phyloP scores from a whole-genome alignment of 352 stramenopile species.

The Pythium aristosporum region DNA sequence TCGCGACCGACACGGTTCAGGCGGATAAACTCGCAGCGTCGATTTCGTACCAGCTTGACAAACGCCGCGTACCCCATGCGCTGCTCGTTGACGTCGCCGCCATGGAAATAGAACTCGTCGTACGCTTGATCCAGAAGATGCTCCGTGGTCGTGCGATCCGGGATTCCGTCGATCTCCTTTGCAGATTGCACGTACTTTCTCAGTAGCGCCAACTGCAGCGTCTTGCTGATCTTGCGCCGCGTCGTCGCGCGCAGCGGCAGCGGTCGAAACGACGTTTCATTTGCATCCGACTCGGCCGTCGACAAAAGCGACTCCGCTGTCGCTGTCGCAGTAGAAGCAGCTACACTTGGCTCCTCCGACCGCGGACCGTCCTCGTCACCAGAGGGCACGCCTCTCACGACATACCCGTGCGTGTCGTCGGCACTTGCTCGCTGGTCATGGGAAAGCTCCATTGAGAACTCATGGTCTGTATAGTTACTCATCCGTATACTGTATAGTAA shows the following conservation, averaged over 20 bases:
- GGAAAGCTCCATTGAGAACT: conserved; percentile 3
- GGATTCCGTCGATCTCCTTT: conserved; percentile 47
- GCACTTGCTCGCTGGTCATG: background rate
- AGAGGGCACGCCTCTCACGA: conserved; percentile 5
- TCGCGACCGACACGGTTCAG: background rate
- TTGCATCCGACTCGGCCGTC: conserved; percentile 19
- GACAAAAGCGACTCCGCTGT: background rate
- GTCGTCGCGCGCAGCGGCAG: conserved; percentile 9
- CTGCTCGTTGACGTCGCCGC: conserved; percentile 54
- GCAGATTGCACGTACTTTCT: conserved; percentile 60
- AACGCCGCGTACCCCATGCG: conserved; percentile 58
- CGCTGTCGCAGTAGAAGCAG: background rate
- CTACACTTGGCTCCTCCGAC: background rate
- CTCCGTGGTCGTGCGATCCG: conserved; percentile 50
- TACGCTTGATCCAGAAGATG: conserved; percentile 65
- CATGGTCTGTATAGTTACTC: background rate
- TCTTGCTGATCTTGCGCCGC: conserved; percentile 58
- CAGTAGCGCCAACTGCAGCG: conserved; percentile 53
- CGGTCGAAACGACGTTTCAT: conserved; percentile 9
- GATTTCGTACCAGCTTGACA: conserved; percentile 67
- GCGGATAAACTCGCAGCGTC: conserved; percentile 43
- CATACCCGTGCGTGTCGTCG: conserved; percentile 7
- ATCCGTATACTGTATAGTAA: background rate
- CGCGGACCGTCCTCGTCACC: background rate
- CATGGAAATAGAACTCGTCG: conserved; percentile 70